Evolutionary conservation across 257 asterid species (phyloP).

Genomic region (Knoxia roxburghii): DNA sequence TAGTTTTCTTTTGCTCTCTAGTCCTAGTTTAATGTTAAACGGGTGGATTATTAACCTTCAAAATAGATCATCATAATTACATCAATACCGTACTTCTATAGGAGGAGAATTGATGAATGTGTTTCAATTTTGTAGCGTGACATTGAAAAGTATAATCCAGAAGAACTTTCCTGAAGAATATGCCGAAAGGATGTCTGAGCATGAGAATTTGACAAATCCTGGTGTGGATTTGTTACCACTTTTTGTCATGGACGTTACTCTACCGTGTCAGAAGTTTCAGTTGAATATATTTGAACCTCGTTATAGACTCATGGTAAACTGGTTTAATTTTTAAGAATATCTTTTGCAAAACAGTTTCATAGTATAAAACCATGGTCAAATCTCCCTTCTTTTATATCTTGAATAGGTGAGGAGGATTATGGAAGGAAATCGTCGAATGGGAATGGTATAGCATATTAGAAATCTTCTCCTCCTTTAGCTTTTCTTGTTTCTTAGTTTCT

Average conservation of each 20-base stretch:
- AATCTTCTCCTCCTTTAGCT: background rate
- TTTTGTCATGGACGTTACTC: conserved; percentile 92
- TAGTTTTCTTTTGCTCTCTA: background rate
- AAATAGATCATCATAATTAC: background rate
- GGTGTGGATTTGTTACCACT: conserved; percentile 89
- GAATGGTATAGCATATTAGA: conserved; percentile 53
- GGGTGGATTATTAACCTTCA: too few relatives aligned
- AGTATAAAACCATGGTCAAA: background rate
- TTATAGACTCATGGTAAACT: conserved; percentile 90
- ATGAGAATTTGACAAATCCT: conserved; percentile 55
- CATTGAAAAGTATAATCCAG: conserved; percentile 83
- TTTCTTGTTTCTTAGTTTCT: background rate
- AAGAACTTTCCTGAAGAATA: conserved; percentile 88
- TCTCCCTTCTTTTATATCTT: conserved; percentile 11
- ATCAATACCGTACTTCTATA: too few relatives aligned
- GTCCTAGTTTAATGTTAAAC: too few relatives aligned
- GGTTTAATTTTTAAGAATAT: background rate
- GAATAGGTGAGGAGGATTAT: conserved; percentile 90
- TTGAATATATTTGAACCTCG: conserved; percentile 98
- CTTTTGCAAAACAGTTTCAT: background rate
- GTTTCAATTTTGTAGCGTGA: conserved; percentile 51
- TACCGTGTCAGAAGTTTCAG: conserved; percentile 95
- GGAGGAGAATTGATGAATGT: conserved; percentile 2
- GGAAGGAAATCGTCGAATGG: conserved; percentile 99
- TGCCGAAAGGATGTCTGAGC: conserved; percentile 78